Evolutionary conservation across 306 rosid species (phyloP).

Genomic region (Prunus mume): DNA sequence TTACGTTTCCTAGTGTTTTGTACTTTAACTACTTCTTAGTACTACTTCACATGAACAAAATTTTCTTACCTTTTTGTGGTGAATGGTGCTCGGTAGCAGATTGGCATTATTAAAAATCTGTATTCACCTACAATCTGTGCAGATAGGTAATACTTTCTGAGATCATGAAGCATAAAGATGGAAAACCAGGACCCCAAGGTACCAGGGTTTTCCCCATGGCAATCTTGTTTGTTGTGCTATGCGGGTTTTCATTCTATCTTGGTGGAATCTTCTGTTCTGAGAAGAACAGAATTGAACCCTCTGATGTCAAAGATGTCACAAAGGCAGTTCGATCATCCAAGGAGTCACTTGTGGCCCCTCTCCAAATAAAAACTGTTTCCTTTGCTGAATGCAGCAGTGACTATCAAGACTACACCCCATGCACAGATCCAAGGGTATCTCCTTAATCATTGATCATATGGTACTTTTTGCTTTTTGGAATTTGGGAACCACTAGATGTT

Average conservation of each 20-base stretch:
- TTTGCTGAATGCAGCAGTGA: slow-evolving; percentile 69
- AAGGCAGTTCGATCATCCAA: slow-evolving; percentile 40
- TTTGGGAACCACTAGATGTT: background rate
- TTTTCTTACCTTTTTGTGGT: background rate
- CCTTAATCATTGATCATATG: slow-evolving; percentile 14
- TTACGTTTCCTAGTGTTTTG: background rate
- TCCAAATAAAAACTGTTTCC: slow-evolving; percentile 43
- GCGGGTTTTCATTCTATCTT: slow-evolving; percentile 81
- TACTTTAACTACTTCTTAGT: background rate
- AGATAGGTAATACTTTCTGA: slow-evolving; percentile 40
- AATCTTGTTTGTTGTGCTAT: slow-evolving; percentile 49
- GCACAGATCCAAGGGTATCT: slow-evolving; percentile 96
- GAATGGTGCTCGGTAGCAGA: background rate
- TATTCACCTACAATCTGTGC: slow-evolving; percentile 19
- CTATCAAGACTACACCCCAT: slow-evolving; percentile 91
- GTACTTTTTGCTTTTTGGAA: slow-evolving; percentile 3
- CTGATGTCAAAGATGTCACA: slow-evolving; percentile 27
- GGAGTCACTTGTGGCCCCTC: slow-evolving; percentile 41
- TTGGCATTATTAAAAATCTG: background rate
- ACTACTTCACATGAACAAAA: background rate
- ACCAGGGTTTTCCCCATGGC: slow-evolving; percentile 47
- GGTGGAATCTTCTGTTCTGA: slow-evolving; percentile 76
- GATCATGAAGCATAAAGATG: slow-evolving; percentile 90
- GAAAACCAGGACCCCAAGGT: slow-evolving; percentile 56
- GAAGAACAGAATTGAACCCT: slow-evolving; percentile 31